phyloP scores from a whole-genome alignment of 495 filamentous ascomycete species.

The Symbiotaphrina buchneri region DNA sequence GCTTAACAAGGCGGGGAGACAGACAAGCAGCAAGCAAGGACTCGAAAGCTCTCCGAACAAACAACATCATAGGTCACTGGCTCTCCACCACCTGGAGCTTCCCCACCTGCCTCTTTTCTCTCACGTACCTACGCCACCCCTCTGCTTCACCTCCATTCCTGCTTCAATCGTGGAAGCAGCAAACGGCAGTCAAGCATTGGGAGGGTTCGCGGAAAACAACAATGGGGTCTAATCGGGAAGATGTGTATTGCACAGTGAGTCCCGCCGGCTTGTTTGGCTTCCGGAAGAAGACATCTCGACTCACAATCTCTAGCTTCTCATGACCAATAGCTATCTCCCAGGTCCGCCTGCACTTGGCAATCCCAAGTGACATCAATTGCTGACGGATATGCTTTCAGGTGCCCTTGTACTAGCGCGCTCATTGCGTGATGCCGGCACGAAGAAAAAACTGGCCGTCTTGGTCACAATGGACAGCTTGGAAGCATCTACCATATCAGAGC shows the following conservation, averaged over 20 bases:
- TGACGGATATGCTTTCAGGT: too few species aligned
- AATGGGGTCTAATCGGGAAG: constrained; percentile 15
- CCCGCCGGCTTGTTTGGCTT: not conserved
- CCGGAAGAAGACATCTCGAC: constrained; percentile 2
- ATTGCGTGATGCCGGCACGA: constrained; percentile 73
- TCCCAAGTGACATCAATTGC: constrained; percentile 7
- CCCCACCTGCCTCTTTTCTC: too few species aligned
- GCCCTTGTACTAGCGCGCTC: constrained; percentile 89
- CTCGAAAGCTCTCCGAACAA: too few species aligned
- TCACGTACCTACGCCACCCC: too few species aligned
- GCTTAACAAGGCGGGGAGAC: too few species aligned
- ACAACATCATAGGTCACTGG: too few species aligned
- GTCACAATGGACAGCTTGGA: constrained; percentile 59
- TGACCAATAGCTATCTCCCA: constrained; percentile 79
- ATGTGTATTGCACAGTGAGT: constrained; percentile 37
- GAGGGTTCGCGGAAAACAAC: too few species aligned
- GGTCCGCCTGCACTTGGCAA: constrained; percentile 25
- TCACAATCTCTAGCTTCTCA: constrained; percentile 40
- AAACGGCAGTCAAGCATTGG: too few species aligned
- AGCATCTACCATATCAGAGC: constrained; percentile 45
- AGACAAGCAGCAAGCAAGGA: too few species aligned
- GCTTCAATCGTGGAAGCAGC: too few species aligned
- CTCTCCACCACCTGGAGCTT: too few species aligned
- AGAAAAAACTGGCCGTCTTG: constrained; percentile 65
- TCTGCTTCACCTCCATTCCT: too few species aligned